Conservation (phyloP, 129 eudicot genomes). For the Daucus carota region DNA sequence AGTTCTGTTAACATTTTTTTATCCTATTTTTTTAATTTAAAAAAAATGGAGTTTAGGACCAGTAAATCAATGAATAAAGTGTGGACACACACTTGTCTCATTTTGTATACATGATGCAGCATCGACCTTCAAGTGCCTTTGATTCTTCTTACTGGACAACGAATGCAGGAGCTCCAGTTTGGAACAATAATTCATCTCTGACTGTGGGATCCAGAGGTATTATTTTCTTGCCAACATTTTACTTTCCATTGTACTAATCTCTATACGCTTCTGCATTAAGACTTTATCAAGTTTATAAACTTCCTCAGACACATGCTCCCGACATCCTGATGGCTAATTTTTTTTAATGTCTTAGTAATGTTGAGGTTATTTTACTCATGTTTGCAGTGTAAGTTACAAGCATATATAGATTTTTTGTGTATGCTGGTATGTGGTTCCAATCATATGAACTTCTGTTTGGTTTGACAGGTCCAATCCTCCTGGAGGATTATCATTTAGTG, state of each 20-base stretch:
- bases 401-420: neutral
- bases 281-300: neutral
- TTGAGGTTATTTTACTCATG: neutral
- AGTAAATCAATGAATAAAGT: too few species aligned
- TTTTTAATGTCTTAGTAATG: neutral
- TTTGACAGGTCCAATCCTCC: slow-evolving; percentile 67
- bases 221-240: neutral
- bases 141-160: slow-evolving; percentile 71
- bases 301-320: neutral
- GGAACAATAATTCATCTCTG: slow-evolving; percentile 59
- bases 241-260: neutral
- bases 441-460: neutral
- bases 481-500: slow-evolving; percentile 88
- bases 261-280: neutral
- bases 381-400: neutral
- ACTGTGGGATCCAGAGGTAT: slow-evolving; percentile 82
- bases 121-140: slow-evolving; percentile 72
- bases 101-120: slow-evolving; percentile 26
- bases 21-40: too few species aligned
- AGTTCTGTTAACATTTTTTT: too few species aligned
- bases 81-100: neutral
- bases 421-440: neutral
- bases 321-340: neutral
- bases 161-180: slow-evolving; percentile 69
- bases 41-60: too few species aligned